Percentiles rank a stretch among this genome's conserved stretches.
phyloP scores from a whole-genome alignment of 2,329 filamentous ascomycete species.

The Colletotrichum sp. region DNA sequence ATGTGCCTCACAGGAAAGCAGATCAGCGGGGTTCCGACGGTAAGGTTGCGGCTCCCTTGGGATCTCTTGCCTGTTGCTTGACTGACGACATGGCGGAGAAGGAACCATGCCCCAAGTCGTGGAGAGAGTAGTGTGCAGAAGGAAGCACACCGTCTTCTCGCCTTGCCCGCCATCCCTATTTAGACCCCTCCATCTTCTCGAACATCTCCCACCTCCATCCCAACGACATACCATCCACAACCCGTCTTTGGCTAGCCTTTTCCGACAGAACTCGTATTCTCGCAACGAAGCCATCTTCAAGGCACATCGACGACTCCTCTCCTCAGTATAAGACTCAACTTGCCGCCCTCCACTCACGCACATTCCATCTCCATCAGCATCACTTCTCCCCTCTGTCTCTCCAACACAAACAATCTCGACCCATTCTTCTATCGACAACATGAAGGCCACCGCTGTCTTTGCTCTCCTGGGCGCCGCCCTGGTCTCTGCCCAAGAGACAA shows the following conservation, averaged over 20 bases:
- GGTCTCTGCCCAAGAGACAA: background rate
- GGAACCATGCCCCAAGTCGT: background rate
- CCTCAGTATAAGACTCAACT: background rate
- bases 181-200: background rate
- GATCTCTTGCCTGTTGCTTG: background rate
- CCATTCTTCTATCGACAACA: background rate
- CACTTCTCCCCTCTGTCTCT: background rate
- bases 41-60: background rate
- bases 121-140: background rate
- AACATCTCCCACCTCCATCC: background rate
- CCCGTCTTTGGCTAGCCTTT: background rate
- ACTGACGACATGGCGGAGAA: background rate
- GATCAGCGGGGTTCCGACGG: slow-evolving; percentile 8
- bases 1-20: background rate
- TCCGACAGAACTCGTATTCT: background rate
- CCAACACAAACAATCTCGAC: background rate
- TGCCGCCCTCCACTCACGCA: background rate
- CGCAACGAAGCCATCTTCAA: background rate
- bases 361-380: background rate
- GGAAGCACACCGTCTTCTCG: background rate
- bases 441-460: slow-evolving; percentile 6
- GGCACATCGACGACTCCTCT: background rate
- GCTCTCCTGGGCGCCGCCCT: background rate
- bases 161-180: background rate
- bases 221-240: background rate